A percentile compares a stretch with the other conserved stretches of the same genome.
These are phyloP conservation scores for Boletus tomentosulus DNA, from an alignment of 768 basidiomycete species.

Conservation along the genomic window DNA sequence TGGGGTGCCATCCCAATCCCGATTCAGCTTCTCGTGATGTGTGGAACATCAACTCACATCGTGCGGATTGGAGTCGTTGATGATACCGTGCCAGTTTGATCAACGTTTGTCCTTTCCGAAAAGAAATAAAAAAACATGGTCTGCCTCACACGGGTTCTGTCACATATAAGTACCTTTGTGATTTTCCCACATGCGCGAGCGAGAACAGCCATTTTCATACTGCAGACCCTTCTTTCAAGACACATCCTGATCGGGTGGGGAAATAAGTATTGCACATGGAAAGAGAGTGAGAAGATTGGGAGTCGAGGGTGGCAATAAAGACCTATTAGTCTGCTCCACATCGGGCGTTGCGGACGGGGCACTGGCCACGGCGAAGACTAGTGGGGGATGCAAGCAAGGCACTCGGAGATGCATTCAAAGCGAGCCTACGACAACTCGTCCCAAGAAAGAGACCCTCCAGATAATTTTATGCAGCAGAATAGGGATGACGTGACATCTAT, in stretches of 20 bases:
- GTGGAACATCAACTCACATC: too few relatives aligned
- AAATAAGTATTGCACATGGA: too few relatives aligned
- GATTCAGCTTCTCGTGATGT: too few relatives aligned
- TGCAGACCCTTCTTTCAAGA: too few relatives aligned
- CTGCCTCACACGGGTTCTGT: neutral
- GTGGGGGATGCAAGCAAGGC: neutral
- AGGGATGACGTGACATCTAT: conserved; percentile 10
- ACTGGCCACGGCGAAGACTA: neutral
- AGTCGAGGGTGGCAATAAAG: too few relatives aligned
- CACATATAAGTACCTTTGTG: too few relatives aligned
- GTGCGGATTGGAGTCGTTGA: too few relatives aligned
- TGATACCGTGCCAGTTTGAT: neutral
- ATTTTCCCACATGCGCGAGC: too few relatives aligned
- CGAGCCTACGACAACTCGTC: neutral
- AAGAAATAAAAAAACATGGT: neutral
- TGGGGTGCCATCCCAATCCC: too few relatives aligned
- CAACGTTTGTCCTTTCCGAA: neutral
- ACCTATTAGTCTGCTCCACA: too few relatives aligned
- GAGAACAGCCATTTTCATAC: neutral
- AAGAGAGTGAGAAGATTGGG: too few relatives aligned
- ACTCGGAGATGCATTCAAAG: neutral
- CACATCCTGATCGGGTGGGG: too few relatives aligned
- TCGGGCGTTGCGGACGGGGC: neutral
- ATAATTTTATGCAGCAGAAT: neutral
- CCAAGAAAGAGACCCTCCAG: neutral